Percentiles rank a stretch among this genome's conserved stretches.
Conservation (phyloP, 2,329 filamentous ascomycete species). For the Monilinia vaccinii-corymbosi region DNA sequence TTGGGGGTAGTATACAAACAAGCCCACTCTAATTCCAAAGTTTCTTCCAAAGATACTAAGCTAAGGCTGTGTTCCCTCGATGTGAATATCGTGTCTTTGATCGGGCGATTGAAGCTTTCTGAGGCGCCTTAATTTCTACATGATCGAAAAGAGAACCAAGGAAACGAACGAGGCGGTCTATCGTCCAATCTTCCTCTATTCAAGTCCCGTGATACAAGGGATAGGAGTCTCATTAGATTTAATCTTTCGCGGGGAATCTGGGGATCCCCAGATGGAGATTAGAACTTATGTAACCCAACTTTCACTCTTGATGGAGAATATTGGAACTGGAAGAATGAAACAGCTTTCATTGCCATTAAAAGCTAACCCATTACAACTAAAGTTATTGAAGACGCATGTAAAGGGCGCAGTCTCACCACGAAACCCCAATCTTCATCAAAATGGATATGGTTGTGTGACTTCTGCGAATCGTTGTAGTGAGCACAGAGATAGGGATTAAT, state of each 20-base stretch:
- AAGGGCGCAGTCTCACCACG: not conserved
- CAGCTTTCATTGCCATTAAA: not conserved
- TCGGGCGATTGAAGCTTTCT: not conserved
- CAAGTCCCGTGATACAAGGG: not conserved
- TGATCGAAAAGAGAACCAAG: not conserved
- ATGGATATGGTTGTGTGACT: not conserved
- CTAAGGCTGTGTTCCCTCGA: not conserved
- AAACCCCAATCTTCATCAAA: not conserved
- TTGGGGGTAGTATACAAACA: not conserved
- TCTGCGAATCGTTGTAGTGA: not conserved
- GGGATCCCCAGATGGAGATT: not conserved
- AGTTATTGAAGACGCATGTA: not conserved
- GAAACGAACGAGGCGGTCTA: not conserved
- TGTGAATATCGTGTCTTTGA: not conserved
- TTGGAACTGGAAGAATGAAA: not conserved
- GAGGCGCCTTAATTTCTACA: too few relatives aligned
- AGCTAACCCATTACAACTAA: not conserved
- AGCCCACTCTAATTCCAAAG: not conserved
- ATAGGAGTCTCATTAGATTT: not conserved
- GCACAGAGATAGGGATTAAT: not conserved
- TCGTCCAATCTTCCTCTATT: not conserved
- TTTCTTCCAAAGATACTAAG: not conserved
- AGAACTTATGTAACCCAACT: not conserved
- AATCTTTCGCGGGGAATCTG: not conserved
- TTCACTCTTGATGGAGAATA: too few relatives aligned